Percentiles rank a stretch among this genome's conserved stretches.
phyloP scores from a whole-genome alignment of 371 early-diverging fungal species.

The Mucor velutinosus region DNA sequence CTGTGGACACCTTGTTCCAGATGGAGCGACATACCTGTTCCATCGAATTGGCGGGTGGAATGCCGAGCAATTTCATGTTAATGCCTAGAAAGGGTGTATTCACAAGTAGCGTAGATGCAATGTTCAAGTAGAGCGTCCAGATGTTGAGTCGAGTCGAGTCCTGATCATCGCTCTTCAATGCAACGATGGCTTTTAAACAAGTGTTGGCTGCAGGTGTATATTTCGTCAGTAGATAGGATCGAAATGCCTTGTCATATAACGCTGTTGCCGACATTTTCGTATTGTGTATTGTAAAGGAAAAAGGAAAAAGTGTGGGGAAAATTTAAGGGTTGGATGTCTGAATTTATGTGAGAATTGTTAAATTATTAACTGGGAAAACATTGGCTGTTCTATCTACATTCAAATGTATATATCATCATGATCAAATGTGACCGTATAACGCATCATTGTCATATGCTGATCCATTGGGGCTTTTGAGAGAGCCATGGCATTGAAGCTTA shows the following conservation, averaged over 20 bases:
- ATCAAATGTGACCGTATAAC: neutral
- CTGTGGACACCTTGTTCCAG: constrained; percentile 28
- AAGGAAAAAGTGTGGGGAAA: constrained; percentile 11
- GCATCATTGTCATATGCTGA: neutral
- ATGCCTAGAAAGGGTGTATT: neutral
- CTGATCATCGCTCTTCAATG: neutral
- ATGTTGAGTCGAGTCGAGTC: constrained; percentile 14
- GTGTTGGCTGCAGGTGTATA: constrained; percentile 22
- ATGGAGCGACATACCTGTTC: constrained; percentile 26
- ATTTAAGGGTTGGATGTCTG: neutral
- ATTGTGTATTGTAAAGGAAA: neutral
- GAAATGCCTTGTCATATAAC: constrained; percentile 30
- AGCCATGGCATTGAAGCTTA: too few species aligned
- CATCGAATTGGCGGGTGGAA: constrained; percentile 5
- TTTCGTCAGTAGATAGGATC: constrained; percentile 26
- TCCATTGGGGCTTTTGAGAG: neutral
- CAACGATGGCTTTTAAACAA: constrained; percentile 24
- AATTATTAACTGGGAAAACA: neutral
- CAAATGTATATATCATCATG: neutral
- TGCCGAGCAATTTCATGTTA: constrained; percentile 18
- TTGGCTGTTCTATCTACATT: neutral
- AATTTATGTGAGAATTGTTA: neutral
- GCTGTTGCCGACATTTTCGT: constrained; percentile 7
- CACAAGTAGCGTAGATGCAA: constrained; percentile 29
- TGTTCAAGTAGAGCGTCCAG: constrained; percentile 42